Evolutionary conservation across 495 filamentous ascomycete species (phyloP).

Genomic region (Talaromyces thailandensis): DNA sequence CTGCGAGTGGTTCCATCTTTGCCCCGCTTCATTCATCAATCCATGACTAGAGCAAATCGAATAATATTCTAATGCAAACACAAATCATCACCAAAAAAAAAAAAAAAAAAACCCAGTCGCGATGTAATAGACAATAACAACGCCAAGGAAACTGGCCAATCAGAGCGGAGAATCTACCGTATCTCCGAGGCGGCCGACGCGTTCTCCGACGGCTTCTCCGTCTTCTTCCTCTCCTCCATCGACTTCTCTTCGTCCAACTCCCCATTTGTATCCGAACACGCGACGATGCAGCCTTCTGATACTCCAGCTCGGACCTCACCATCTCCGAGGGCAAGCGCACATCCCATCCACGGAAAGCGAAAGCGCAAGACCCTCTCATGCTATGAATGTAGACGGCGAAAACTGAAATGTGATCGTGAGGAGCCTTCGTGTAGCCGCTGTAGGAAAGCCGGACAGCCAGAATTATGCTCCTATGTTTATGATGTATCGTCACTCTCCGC

Average conservation of each 20-base stretch:
- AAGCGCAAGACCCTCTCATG: constrained; percentile 21
- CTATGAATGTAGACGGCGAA: constrained; percentile 25
- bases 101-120: neutral
- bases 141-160: neutral
- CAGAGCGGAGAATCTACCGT: neutral
- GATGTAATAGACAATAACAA: neutral
- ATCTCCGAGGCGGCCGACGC: neutral
- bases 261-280: neutral
- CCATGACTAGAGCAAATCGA: neutral
- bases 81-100: no score
- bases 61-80: neutral
- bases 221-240: neutral
- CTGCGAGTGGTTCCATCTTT: neutral
- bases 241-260: neutral
- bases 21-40: neutral
- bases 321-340: neutral
- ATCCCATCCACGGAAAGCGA: neutral
- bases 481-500: neutral
- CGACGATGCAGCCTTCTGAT: neutral
- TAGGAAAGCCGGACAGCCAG: constrained; percentile 15
- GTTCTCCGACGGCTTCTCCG: neutral
- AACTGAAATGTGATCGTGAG: constrained; percentile 25
- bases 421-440: constrained; percentile 26
- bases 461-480: constrained; percentile 15
- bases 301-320: neutral